Evolutionary conservation across 495 filamentous ascomycete species (phyloP).

Genomic region (Xylaria castorea): DNA sequence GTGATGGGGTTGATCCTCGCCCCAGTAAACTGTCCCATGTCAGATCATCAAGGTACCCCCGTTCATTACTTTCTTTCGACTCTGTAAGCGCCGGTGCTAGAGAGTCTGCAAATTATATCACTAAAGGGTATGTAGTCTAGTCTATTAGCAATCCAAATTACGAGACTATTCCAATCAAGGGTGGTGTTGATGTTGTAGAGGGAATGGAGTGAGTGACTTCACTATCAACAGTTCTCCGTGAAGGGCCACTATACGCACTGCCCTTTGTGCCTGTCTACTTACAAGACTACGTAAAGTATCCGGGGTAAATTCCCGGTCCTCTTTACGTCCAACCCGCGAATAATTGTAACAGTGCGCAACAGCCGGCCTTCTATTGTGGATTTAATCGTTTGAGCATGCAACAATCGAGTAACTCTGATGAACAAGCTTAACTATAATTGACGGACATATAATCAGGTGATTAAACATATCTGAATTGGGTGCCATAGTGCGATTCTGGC

Average conservation of each 20-base stretch:
- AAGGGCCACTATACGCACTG: background rate
- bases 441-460: background rate
- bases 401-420: background rate
- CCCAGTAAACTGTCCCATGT: background rate
- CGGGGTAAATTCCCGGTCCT: background rate
- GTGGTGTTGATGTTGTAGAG: background rate
- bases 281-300: background rate
- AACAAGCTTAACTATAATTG: background rate
- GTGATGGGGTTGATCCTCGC: background rate
- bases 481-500: background rate
- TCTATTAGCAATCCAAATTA: background rate
- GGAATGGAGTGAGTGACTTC: background rate
- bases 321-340: background rate
- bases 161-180: background rate
- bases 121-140: background rate
- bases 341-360: background rate
- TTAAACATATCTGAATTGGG: background rate
- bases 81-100: background rate
- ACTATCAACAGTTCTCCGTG: background rate
- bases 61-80: background rate
- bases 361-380: background rate
- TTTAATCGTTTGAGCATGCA: background rate
- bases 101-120: background rate
- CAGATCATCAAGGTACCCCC: conserved; percentile 2
- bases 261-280: background rate